These are phyloP conservation scores for Vitis hybrid DNA, from an alignment of 177 flowering plant species.

Conservation along the genomic window DNA sequence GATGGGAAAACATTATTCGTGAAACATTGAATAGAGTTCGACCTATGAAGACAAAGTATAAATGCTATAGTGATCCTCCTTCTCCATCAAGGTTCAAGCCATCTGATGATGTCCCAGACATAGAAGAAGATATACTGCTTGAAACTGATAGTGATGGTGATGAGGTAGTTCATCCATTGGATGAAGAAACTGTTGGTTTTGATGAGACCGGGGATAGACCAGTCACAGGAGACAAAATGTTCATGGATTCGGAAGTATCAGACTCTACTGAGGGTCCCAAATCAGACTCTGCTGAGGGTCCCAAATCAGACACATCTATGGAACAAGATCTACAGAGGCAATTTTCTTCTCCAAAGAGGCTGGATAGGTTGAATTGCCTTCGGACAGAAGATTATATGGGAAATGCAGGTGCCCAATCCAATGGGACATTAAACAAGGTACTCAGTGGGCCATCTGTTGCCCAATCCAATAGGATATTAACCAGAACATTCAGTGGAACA, in stretches of 20 bases:
- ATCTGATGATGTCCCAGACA: constrained; percentile 59
- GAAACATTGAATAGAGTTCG: constrained; percentile 62
- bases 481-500: constrained; percentile 59
- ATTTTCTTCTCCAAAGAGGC: constrained; percentile 53
- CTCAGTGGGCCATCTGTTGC: constrained; percentile 41
- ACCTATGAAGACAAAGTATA: constrained; percentile 44
- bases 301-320: constrained; percentile 15
- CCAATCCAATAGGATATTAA: constrained; percentile 30
- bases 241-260: constrained; percentile 17
- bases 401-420: constrained; percentile 13
- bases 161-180: constrained; percentile 63
- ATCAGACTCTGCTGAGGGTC: constrained; percentile 20
- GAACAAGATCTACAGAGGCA: constrained; percentile 38
- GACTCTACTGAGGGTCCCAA: constrained; percentile 19
- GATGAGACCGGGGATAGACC: constrained; percentile 29
- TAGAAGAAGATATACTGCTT: constrained; percentile 62
- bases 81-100: constrained; percentile 92
- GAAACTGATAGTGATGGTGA: constrained; percentile 72
- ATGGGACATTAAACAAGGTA: constrained; percentile 42
- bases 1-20: constrained; percentile 88
- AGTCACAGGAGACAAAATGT: constrained; percentile 12
- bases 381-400: constrained; percentile 30
- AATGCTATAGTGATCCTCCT: constrained; percentile 83
- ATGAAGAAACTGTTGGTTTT: constrained; percentile 45
- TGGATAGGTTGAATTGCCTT: constrained; percentile 48